Evolutionary conservation across 441 rosid species (phyloP).

Genomic region (Cnidoscolus chayamansa): DNA sequence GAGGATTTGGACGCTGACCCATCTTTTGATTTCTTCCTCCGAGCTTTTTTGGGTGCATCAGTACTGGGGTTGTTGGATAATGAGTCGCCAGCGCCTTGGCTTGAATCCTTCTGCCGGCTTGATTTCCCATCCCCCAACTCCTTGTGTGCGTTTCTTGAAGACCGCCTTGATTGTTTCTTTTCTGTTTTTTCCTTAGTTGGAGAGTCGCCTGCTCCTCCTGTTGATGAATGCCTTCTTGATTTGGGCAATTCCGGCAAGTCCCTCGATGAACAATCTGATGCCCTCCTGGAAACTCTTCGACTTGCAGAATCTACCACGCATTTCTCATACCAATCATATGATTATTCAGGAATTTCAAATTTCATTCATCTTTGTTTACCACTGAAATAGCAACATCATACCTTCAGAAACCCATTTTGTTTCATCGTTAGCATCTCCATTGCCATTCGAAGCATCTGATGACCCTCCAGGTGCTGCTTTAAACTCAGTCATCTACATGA

Average conservation of each 20-base stretch:
- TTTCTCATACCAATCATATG: not conserved
- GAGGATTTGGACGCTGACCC: slow-evolving; percentile 36
- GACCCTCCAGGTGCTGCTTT: slow-evolving; percentile 30
- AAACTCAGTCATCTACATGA: slow-evolving; percentile 62
- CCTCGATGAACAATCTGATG: slow-evolving; percentile 22
- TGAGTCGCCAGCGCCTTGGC: slow-evolving; percentile 27
- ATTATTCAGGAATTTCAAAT: not conserved
- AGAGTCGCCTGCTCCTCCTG: slow-evolving; percentile 31
- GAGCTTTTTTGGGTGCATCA: slow-evolving; percentile 41
- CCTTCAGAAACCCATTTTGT: slow-evolving; percentile 44
- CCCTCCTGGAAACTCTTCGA: slow-evolving; percentile 14
- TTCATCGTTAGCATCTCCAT: slow-evolving; percentile 18
- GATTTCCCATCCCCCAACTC: slow-evolving; percentile 28
- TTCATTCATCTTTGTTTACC: not conserved
- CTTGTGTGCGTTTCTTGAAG: slow-evolving; percentile 40
- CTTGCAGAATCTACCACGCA: slow-evolving; percentile 19
- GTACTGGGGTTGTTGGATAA: slow-evolving; percentile 22
- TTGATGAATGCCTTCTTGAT: slow-evolving; percentile 44
- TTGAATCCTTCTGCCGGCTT: slow-evolving; percentile 24
- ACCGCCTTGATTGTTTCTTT: slow-evolving; percentile 40
- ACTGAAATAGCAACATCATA: slow-evolving; percentile 6
- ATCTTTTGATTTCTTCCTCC: slow-evolving; percentile 60
- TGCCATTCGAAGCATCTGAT: slow-evolving; percentile 15
- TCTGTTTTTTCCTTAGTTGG: slow-evolving; percentile 41
- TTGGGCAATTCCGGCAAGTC: slow-evolving; percentile 44